Evolutionary conservation across 306 rosid species (phyloP), one percentile per base, ranked within the genome.

Genomic region (Neltuma alba): DNA sequence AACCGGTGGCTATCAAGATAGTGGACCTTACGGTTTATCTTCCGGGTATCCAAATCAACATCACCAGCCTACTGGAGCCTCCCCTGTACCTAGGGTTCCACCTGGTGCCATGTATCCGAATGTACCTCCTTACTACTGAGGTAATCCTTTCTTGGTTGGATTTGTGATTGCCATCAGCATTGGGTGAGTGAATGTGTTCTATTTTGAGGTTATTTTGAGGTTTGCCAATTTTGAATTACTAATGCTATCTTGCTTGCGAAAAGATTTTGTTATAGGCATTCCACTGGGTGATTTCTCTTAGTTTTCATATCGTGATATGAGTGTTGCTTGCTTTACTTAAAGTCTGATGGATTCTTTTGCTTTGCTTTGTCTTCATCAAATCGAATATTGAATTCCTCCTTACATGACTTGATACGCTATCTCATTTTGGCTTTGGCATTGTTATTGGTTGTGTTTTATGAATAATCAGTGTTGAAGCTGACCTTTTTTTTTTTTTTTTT

Each of bases 91-190:
- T 4, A 92, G 96, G 87, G 92, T 83, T 83, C 97, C 94, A 3
- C 97, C 90, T 14, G 97, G 94, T 28, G 93, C 96, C 6, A 88
- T 95, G 97, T 91, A 92, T 83, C 97, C 92, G 3, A 91, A 83
- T 68, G 94, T 79, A 30, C 99, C 94, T 18, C 97, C 92, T 38
- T 95, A 95, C 80, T 95, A 84, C 87, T 95, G 88, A 94, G 98
- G 99, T 95, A 90, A 78, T 62, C 18, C 68, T 16, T 14, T 25
- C 12, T 34, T 34, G 12, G 33, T 50, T 5, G 37, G 37, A 13
- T 60, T 60, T 28, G 34, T 13, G 6, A 6, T 62, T 31, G 68
- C 37, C 2, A 28, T 28, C 37, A 1, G 34, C 9, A 1, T 60
- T 60, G 20, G 65, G 9, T 60, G 37, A 28, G 28, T 60, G 37